A percentile compares a stretch with the other conserved stretches of the same genome.
These are phyloP conservation scores for Blastomyces parvus DNA, from an alignment of 2,329 filamentous ascomycete species.

Conservation along the genomic window DNA sequence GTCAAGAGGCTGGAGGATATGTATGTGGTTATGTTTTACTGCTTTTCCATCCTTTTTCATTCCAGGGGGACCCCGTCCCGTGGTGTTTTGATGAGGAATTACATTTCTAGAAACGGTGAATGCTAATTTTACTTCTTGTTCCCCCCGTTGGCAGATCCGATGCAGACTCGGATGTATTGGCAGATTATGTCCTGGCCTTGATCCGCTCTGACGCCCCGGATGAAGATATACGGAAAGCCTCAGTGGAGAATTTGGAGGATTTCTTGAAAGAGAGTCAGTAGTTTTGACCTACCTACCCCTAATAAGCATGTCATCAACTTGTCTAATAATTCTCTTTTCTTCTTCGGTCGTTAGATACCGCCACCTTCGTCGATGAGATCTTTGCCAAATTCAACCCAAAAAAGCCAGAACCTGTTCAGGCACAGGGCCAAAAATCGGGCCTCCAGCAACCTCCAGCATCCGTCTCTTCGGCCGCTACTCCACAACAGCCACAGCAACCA, in stretches of 20 bases:
- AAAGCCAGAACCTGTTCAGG: conserved; percentile 22
- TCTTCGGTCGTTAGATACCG: conserved; percentile 34
- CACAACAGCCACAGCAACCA: not conserved
- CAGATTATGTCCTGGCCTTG: conserved; percentile 53
- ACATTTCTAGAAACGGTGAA: not conserved
- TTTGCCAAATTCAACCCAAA: conserved; percentile 43
- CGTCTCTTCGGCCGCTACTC: not conserved
- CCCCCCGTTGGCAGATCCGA: conserved; percentile 41
- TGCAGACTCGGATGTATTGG: conserved; percentile 52
- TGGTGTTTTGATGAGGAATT: not conserved
- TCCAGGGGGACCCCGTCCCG: not conserved
- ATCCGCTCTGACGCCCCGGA: conserved; percentile 48
- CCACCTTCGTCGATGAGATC: conserved; percentile 47
- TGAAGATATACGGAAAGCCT: conserved; percentile 44
- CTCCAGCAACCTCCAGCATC: not conserved
- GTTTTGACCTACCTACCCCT: not conserved
- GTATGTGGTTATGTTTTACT: conserved; percentile 29
- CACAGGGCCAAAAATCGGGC: not conserved
- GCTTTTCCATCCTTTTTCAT: not conserved
- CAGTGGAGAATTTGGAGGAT: conserved; percentile 48
- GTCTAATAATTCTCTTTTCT: not conserved
- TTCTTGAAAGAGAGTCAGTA: conserved; percentile 47
- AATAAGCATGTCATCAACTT: not conserved
- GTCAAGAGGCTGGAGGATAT: conserved; percentile 50
- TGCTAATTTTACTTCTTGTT: not conserved